Evolutionary conservation across 2,329 filamentous ascomycete species (phyloP).

Genomic region (Fusarium udum): DNA sequence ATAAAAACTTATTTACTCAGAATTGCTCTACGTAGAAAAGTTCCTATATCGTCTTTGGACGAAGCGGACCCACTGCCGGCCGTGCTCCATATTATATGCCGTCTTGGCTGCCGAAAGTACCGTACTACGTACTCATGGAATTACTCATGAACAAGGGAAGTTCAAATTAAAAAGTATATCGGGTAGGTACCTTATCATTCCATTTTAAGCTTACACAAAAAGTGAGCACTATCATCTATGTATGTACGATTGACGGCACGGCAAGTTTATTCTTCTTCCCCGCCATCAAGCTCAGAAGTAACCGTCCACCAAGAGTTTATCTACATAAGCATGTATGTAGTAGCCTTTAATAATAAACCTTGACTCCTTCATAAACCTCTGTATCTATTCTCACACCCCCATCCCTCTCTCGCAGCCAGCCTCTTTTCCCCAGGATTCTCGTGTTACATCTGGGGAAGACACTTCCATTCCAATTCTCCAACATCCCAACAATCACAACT

Average conservation of each 20-base stretch:
- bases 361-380: background rate
- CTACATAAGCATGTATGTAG: no score
- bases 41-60: no score
- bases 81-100: background rate
- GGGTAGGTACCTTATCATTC: background rate
- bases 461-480: background rate
- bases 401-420: background rate
- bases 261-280: background rate
- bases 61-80: background rate
- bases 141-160: background rate
- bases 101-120: background rate
- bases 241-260: background rate
- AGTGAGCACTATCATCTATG: background rate
- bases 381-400: constrained; percentile 18
- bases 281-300: background rate
- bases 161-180: background rate
- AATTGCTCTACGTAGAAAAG: background rate
- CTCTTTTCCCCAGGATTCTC: background rate
- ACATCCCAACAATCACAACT: background rate
- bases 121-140: no score
- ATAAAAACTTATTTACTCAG: background rate
- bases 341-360: background rate
- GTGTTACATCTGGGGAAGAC: constrained; percentile 4
- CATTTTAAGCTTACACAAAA: background rate
- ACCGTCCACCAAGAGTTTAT: background rate